Conservation (phyloP, 2,329 filamentous ascomycete species). For the Paecilomyces sp. region DNA sequence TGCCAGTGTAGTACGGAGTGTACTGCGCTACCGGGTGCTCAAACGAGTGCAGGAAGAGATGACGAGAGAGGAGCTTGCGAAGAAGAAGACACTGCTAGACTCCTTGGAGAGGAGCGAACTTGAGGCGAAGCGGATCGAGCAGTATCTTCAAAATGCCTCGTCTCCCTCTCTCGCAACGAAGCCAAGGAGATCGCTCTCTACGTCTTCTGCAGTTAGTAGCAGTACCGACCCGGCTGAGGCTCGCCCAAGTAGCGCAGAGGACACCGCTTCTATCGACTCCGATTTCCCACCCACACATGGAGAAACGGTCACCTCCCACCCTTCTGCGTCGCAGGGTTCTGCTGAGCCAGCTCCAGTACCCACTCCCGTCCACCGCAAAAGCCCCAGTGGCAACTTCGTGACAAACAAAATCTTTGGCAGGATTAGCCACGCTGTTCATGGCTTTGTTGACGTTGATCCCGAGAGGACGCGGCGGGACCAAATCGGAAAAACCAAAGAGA, state of each 20-base stretch:
- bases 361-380: slow-evolving; percentile 63
- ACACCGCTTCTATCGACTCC: slow-evolving; percentile 87
- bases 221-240: slow-evolving; percentile 29
- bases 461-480: slow-evolving; percentile 86
- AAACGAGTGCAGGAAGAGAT: slow-evolving; percentile 97
- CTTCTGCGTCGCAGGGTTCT: slow-evolving; percentile 69
- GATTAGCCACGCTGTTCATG: slow-evolving; percentile 90
- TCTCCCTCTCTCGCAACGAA: slow-evolving; percentile 32
- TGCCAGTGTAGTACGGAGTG: slow-evolving; percentile 82
- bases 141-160: slow-evolving; percentile 66
- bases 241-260: slow-evolving; percentile 58
- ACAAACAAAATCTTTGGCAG: slow-evolving; percentile 90
- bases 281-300: slow-evolving; percentile 89
- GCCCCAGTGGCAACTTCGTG: slow-evolving; percentile 79
- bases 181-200: slow-evolving; percentile 61
- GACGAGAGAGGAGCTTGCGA: slow-evolving; percentile 85
- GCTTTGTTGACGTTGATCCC: slow-evolving; percentile 92
- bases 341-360: slow-evolving; percentile 21
- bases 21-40: slow-evolving; percentile 80
- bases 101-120: slow-evolving; percentile 89
- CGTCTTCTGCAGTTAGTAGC: slow-evolving; percentile 42
- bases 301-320: slow-evolving; percentile 53
- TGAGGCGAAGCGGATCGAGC: slow-evolving; percentile 87
- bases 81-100: slow-evolving; percentile 75
- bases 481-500: slow-evolving; percentile 92